Evolutionary conservation across 306 rosid species (phyloP).

Genomic region (Dryas alaskensis): DNA sequence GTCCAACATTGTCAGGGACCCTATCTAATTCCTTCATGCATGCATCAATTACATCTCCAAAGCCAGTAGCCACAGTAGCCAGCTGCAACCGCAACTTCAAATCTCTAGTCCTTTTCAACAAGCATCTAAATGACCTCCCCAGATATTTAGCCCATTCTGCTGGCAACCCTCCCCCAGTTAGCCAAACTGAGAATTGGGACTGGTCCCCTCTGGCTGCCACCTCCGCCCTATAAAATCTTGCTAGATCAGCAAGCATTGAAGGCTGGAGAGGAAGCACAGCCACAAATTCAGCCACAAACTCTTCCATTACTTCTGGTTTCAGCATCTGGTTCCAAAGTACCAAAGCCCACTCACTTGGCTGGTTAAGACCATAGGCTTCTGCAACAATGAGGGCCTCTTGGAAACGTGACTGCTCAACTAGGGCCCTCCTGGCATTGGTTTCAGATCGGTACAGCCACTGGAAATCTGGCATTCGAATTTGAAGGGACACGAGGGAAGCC

Average conservation of each 20-base stretch:
- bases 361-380: conserved; percentile 95
- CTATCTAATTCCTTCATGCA: conserved; percentile 62
- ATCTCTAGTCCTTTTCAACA: conserved; percentile 85
- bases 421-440: conserved; percentile 82
- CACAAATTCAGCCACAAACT: conserved; percentile 90
- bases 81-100: conserved; percentile 70
- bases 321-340: conserved; percentile 98
- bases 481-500: conserved; percentile 92
- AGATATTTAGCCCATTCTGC: conserved; percentile 95
- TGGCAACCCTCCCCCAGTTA: conserved; percentile 94
- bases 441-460: conserved; percentile 78
- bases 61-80: conserved; percentile 79
- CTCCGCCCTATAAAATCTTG: conserved; percentile 85
- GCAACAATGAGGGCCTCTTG: conserved; percentile 95
- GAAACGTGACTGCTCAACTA: conserved; percentile 93
- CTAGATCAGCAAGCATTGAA: conserved; percentile 76
- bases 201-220: conserved; percentile 95
- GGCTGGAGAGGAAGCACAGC: conserved; percentile 88
- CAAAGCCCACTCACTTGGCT: conserved; percentile 95
- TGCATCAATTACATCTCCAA: conserved; percentile 59
- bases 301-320: conserved; percentile 91
- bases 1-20: conserved; percentile 82
- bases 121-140: conserved; percentile 88
- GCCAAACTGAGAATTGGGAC: conserved; percentile 97
- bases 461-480: conserved; percentile 93